Evolutionary conservation across 139 green algal genomes (phyloP).

Genomic region (Pleodorina starrii): DNA sequence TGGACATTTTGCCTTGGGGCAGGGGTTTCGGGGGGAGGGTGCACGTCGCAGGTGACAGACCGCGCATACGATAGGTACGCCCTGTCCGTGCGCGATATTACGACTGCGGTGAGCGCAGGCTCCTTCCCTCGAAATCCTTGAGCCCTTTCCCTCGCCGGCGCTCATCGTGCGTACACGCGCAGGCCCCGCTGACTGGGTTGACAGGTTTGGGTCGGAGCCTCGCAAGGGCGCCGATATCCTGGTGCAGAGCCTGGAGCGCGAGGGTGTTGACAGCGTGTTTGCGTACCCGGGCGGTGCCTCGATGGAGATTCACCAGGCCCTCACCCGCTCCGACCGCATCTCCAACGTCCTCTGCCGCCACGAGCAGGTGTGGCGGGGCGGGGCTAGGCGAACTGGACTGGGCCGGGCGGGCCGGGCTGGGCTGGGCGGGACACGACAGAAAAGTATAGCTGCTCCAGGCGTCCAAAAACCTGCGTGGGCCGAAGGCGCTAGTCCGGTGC

Average conservation of each 20-base stretch:
- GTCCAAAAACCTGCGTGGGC: no score
- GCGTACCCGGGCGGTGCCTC: constrained; percentile 93
- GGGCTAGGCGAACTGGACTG: no score
- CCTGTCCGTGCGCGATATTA: no score
- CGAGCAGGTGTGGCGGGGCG: constrained; percentile 91
- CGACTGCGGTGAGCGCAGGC: no score
- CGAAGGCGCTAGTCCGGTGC: no score
- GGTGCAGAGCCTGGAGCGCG: constrained; percentile 95
- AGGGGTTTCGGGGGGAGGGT: background rate
- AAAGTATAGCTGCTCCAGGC: no score
- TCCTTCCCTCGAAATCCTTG: no score
- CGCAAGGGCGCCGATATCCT: constrained; percentile 98
- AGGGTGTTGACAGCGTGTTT: constrained; percentile 86
- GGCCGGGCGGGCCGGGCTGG: no score
- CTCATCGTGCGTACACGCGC: background rate
- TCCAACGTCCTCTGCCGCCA: constrained; percentile 98
- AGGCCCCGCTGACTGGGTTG: constrained; percentile 79
- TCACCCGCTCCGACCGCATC: constrained; percentile 92
- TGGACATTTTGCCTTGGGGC: background rate
- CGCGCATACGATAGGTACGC: no score
- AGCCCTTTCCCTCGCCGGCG: no score
- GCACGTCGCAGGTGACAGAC: no score
- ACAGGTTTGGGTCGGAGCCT: constrained; percentile 86
- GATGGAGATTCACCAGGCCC: constrained; percentile 99
- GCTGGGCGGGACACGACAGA: no score